Conservation (phyloP, 768 basidiomycete genomes). For the Collybia sordida region DNA sequence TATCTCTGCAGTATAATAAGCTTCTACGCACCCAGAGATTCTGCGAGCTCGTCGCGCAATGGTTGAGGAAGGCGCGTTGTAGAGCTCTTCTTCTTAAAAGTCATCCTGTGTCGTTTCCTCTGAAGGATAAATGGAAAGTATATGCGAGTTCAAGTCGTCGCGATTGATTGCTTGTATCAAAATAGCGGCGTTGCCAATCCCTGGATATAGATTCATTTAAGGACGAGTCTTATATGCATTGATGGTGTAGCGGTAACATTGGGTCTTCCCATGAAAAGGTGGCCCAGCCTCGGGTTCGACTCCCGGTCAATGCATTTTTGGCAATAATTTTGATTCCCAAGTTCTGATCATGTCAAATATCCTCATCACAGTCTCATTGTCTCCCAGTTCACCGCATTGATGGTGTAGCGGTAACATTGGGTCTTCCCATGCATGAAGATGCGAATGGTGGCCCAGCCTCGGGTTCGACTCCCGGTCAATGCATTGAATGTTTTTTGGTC, state of each 20-base stretch:
- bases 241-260: conserved; percentile 86
- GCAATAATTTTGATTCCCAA: not conserved
- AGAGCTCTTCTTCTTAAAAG: conserved; percentile 31
- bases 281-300: conserved; percentile 56
- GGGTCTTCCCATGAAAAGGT: conserved; percentile 66
- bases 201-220: too few relatives aligned
- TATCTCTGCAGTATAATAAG: too few relatives aligned
- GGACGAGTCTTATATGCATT: conserved; percentile 27
- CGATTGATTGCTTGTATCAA: too few relatives aligned
- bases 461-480: conserved; percentile 56
- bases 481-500: conserved; percentile 22
- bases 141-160: not conserved
- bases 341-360: too few relatives aligned
- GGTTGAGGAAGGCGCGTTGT: conserved; percentile 37
- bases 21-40: conserved; percentile 13
- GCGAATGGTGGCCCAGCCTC: conserved; percentile 40
- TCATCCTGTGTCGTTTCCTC: conserved; percentile 7
- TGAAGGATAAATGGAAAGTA: too few relatives aligned
- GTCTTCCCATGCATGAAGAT: conserved; percentile 62
- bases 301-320: conserved; percentile 45
- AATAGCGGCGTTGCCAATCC: too few relatives aligned
- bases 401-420: conserved; percentile 89
- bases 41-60: conserved; percentile 28
- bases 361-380: not conserved
- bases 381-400: conserved; percentile 28